Evolutionary conservation across 2,329 filamentous ascomycete species (phyloP), one percentile per base, ranked within the genome.

Genomic region (Scopulariopsis brevicaulis): DNA sequence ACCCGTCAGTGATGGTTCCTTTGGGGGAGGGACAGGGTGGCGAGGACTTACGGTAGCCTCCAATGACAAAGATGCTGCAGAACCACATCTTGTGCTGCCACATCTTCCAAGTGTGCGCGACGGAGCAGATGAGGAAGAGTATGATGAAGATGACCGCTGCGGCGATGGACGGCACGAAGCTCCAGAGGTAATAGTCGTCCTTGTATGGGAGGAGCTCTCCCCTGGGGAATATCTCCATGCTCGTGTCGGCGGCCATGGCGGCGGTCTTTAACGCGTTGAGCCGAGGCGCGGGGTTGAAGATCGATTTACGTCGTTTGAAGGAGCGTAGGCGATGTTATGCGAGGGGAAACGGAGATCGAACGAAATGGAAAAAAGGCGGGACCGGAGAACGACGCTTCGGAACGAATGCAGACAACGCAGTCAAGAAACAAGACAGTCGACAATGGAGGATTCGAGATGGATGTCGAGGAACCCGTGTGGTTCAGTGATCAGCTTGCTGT

Each of bases 21-120:
- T 34, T 34, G 18, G 25, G 20, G 53, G 18, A 25, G 58, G n/a
- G 54, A 4, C 48, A 35, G 20, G 14, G 4, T 12, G 5, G 28
- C 25, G 22, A 14, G 14, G n/a, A 62, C 70, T 63, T 71, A 80
- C 77, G 78, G 22, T 75, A 60, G 53, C 77, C 77, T n/a, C 80
- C 79, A 25, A 82, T 68, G 3, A 77, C 62, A 50, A 82, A 76
- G 0, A 79, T 75, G 3, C 77, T 75, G 62, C 79, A 75, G 64
- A 78, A 82, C 76, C 77, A 81, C 10, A 75, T 76, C 56, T 73
- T 68, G 2, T 69, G 66, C 22, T 66, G 65, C 28, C 34, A 79
- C 62, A 56, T 76, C 74, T 22, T 65, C 73, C 6, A 65, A 58
- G 62, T 80, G 77, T 0, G 57, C 0, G 67, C 48, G 0, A 73